Evolutionary conservation across 768 basidiomycete genomes (phyloP).

Genomic region (Rhodocollybia butyracea): DNA sequence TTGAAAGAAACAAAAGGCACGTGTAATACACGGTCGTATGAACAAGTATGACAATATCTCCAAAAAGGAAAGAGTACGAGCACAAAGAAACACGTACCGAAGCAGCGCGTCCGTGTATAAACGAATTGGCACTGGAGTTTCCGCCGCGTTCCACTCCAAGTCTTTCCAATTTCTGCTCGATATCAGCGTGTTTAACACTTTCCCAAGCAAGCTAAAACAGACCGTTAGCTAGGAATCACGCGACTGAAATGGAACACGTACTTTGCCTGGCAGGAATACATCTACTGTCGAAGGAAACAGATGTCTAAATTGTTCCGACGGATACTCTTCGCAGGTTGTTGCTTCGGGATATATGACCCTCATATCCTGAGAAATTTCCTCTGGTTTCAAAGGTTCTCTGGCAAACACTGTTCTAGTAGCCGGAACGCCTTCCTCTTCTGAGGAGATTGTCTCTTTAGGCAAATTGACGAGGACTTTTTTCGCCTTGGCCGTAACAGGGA

Average conservation of each 20-base stretch:
- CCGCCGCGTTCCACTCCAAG: conserved; percentile 71
- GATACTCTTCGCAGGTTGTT: conserved; percentile 52
- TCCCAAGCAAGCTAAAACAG: conserved; percentile 74
- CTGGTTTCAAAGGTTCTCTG: conserved; percentile 46
- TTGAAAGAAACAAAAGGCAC: conserved; percentile 14
- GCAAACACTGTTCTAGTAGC: conserved; percentile 55
- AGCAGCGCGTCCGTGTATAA: conserved; percentile 71
- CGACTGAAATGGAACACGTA: conserved; percentile 24
- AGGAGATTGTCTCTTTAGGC: conserved; percentile 60
- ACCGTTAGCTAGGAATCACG: no score
- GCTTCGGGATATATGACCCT: conserved; percentile 27
- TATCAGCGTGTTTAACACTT: conserved; percentile 59
- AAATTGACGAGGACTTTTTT: conserved; percentile 73
- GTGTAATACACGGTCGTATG: conserved; percentile 9
- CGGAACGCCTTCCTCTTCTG: conserved; percentile 35
- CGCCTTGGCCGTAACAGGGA: conserved; percentile 45
- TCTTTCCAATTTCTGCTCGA: conserved; percentile 79
- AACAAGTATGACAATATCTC: neutral
- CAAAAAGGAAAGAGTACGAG: conserved; percentile 15
- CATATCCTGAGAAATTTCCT: conserved; percentile 20
- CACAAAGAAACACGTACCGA: conserved; percentile 54
- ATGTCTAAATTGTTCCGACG: conserved; percentile 59
- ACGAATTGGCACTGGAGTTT: conserved; percentile 36
- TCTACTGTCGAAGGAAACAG: conserved; percentile 67
- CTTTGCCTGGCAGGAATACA: conserved; percentile 83